Evolutionary conservation across 208 protist species (phyloP).

Genomic region (Leishmania aethiopica): DNA sequence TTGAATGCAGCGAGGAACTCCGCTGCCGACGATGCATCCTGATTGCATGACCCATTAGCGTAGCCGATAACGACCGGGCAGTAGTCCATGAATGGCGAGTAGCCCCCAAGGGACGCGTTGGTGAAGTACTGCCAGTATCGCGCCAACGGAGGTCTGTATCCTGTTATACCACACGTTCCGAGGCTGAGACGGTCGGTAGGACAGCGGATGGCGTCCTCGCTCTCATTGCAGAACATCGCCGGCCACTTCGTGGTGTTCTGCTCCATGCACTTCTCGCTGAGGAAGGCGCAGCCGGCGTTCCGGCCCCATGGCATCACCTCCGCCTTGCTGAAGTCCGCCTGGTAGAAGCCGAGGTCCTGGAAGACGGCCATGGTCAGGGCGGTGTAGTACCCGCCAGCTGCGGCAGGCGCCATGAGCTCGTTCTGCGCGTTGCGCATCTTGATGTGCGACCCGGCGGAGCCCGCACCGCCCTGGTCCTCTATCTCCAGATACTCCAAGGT

Average conservation of each 20-base stretch:
- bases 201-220: background rate
- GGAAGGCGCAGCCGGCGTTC: too few species aligned
- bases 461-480: too few species aligned
- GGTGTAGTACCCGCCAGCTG: slow-evolving; percentile 50
- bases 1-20: background rate
- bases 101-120: background rate
- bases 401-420: slow-evolving; percentile 90
- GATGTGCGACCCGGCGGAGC: too few species aligned
- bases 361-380: too few species aligned
- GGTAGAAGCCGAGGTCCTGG: too few species aligned
- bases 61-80: background rate
- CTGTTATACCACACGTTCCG: background rate
- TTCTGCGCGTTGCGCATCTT: too few species aligned
- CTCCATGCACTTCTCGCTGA: slow-evolving; percentile 45
- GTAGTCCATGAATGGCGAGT: background rate
- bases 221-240: slow-evolving; percentile 52
- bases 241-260: slow-evolving; percentile 37
- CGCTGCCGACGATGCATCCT: background rate
- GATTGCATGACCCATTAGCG: background rate
- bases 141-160: background rate
- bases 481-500: too few species aligned
- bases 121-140: background rate
- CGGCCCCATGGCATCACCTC: too few species aligned
- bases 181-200: background rate
- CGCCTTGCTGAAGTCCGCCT: too few species aligned